Evolutionary conservation across 768 basidiomycete genomes (phyloP), one percentile per base, ranked within the genome.

Genomic region (Mycena metata): DNA sequence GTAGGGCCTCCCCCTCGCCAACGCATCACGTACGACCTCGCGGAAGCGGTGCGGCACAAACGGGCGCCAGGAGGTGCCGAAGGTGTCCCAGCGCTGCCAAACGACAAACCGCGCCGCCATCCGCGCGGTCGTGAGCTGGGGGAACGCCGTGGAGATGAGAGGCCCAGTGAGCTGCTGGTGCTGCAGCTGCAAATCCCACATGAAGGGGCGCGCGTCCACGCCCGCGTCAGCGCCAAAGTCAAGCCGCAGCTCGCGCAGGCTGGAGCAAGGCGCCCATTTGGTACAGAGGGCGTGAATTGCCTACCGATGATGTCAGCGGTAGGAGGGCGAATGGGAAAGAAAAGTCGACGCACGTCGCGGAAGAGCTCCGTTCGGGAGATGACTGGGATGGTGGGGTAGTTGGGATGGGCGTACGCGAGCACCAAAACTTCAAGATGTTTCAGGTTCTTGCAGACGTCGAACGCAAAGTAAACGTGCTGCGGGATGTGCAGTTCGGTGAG

Each of bases 401-500:
- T 71, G 10, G 43, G 54, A 19, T 71, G 70, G 9, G 47, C 26
- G 24, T 66, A 71, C n/a, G 54, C 46, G 2, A 71, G 49, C 5
- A 58, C 52, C 5, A 71, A 42, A 24, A 62, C 54, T 42, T 65
- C 49, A 12, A 72, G 64, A 19, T 36, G 7, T 13, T n/a, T 33
- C 13, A 69, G 30, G 23, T 62, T 41, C 24, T 66, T 62, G 56
- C 62, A 60, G 2, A 72, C 19, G 11, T 64, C 67, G 16, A 69
- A 21, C 2, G 21, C 55, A 11, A 63, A 62, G 36, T 62, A 72
- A 11, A 69, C 30, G 45, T 68, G 70, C 26, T 65, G 30, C 16
- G 54, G 70, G 46, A 72, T 42, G 33, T 69, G 62, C 8, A 72
- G 54, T 36, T 68, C 66, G 13, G 67, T 72, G 33, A 72, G 12